phyloP scores from a whole-genome alignment of 106 monocot species.

The Xerophyta viscosa region DNA sequence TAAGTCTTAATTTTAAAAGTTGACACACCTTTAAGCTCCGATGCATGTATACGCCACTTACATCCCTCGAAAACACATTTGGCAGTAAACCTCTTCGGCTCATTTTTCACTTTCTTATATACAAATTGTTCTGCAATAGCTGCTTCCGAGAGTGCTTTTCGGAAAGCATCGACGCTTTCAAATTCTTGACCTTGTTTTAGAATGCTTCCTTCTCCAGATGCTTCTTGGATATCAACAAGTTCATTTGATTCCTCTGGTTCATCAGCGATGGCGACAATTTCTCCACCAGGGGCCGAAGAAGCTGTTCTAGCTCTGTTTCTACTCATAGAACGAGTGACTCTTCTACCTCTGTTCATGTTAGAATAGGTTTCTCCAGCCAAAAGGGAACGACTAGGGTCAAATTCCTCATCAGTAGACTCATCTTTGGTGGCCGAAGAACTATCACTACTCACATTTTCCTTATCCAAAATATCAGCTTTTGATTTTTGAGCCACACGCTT shows the following conservation, averaged over 20 bases:
- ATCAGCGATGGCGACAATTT: too few species aligned
- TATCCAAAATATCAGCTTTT: neutral
- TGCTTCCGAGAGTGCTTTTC: slow-evolving; percentile 3
- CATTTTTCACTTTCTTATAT: neutral
- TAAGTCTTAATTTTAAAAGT: neutral
- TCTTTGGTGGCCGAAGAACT: neutral
- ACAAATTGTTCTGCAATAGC: neutral
- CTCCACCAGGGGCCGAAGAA: too few species aligned
- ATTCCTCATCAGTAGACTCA: neutral
- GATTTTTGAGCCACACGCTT: neutral
- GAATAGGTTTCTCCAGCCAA: neutral
- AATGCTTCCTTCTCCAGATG: neutral
- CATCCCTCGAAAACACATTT: slow-evolving; percentile 3
- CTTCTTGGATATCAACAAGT: neutral
- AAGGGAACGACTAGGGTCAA: neutral
- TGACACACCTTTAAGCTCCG: neutral
- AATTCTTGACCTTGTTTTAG: neutral
- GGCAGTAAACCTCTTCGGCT: neutral
- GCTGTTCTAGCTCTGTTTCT: too few species aligned
- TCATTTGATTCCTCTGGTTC: too few species aligned
- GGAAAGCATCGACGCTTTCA: neutral
- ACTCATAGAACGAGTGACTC: slow-evolving; percentile 1
- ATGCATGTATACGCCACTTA: slow-evolving; percentile 6
- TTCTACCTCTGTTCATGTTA: neutral
- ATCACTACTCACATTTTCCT: neutral